Evolutionary conservation across 495 filamentous ascomycete genomes (phyloP).

Genomic region (Amniculicola lignicola): DNA sequence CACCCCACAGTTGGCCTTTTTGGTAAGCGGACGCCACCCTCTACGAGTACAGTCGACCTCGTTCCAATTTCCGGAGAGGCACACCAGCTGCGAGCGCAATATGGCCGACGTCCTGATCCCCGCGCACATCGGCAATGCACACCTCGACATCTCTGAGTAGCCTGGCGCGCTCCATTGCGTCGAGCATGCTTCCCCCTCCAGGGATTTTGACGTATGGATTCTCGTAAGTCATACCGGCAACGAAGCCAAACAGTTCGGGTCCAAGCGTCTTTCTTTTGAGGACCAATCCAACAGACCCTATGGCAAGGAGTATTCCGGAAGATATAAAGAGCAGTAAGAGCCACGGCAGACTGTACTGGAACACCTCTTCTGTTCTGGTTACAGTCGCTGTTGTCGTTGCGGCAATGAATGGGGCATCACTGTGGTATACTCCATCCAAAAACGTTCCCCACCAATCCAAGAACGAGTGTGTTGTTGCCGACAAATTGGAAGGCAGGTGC

Average conservation of each 20-base stretch:
- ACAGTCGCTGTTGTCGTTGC: conserved; percentile 24
- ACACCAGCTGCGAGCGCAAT: conserved; percentile 27
- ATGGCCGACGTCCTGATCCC: conserved; percentile 26
- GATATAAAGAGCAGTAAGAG: conserved; percentile 20
- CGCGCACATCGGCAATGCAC: conserved; percentile 29
- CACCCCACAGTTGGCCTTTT: too few species aligned
- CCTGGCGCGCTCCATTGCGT: conserved; percentile 31
- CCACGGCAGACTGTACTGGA: conserved; percentile 27
- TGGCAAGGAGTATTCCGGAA: conserved; percentile 20
- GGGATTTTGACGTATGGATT: conserved; percentile 26
- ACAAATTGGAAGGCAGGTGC: conserved; percentile 19
- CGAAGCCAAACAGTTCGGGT: conserved; percentile 32
- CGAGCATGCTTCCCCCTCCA: conserved; percentile 21
- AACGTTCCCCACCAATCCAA: conserved; percentile 13
- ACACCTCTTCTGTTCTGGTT: conserved; percentile 11
- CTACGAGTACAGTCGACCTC: conserved; percentile 24
- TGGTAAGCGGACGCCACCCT: too few species aligned
- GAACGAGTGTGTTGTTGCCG: conserved; percentile 9
- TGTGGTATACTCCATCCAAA: not conserved
- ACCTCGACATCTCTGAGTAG: conserved; percentile 26
- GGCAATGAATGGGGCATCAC: conserved; percentile 19
- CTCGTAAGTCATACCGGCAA: conserved; percentile 35
- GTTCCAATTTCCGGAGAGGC: conserved; percentile 21
- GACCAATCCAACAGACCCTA: conserved; percentile 10
- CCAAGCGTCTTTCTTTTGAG: conserved; percentile 22